Base-by-base conservation (phyloP, 75 land plant genomes). In the Azolla pinnata region DNA sequence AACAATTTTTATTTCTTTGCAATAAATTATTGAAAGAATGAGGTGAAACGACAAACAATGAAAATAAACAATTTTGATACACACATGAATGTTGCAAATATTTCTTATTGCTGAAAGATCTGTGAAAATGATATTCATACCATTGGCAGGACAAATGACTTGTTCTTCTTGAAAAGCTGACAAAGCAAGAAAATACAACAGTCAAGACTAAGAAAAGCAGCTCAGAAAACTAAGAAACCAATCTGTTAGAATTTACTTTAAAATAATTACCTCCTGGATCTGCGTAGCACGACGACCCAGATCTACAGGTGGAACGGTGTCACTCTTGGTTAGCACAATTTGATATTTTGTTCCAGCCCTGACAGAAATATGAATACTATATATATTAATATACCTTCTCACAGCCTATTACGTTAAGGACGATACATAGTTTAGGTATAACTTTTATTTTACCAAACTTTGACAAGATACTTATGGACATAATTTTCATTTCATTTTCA, bases 211-310 rank as follows among this genome's bases (percentile, higher is more conserved):
- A 2, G 30, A 29, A 21, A 7, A 31, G 31, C 26, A 30, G 21
- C 3, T 14, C 14, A 33, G 23, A 62, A 24, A 2, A 31, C 21
- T 33, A 33, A 44, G 58, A 50, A 24, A 31, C 19, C 26, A 29
- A 21, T 29, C 34, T 26, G 26, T 58, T 23, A 40, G 18, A 47
- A 29, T 21, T 9, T n/a, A n/a, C n/a, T n/a, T 23, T 3, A 32
- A 30, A 29, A 46, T 24, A 31, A 48, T 64, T 59, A 85, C 98
- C 90, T 93, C 87, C 66, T 83, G 82, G 68, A 93, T 80, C 67
- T 93, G 90, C 72, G 80, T 89, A 25, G 85, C 90, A 44, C 96
- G 79, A 31, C 98, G 96, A 24, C 84, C 98, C 40, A 88, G 91
- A 68, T 93, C 96, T 25, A 89, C 60, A 0, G 98, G 98, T 50